Evolutionary conservation across 1,139 yeast species (phyloP), one percentile per base, ranked within the genome.

Genomic region (Komagataea norvegica): DNA sequence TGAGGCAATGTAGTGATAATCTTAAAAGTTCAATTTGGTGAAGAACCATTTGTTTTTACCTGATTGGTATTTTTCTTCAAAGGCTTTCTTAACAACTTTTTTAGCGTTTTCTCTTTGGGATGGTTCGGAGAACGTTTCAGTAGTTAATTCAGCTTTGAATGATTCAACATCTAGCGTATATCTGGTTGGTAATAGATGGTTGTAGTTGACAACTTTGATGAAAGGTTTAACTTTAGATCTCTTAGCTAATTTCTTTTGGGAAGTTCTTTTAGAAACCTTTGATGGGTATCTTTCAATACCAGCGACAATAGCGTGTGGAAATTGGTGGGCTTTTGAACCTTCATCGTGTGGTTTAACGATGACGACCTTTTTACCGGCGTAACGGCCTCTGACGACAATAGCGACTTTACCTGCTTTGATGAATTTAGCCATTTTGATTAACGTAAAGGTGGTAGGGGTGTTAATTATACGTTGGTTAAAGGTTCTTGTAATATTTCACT

Each of bases 41-140:
- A 91, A 91, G 82, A 91, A 91, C 98, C 98, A 91, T 76, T 88
- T 89, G 89, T 89, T 89, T 86, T 89, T 88, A 72, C 98, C 98
- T 67, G 96, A 89, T 77, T 88, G 94, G 81, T 91, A 95, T 83
- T 89, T 88, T 77, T 91, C 96, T 78, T 91, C 98, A 67, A 91
- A 91, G 67, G 95, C 96, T 81, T 88, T 85, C 87, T 88, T 91
- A 72, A 93, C 88, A 68, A 83, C 89, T 81, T 91, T 91, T 86
- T 89, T 93, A 68, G 98, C 97, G 70, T 89, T 96, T 74, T 83
- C 95, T 72, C 95, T 86, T 77, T 89, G 96, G 56, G 97, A 78
- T 74, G 97, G 96, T 79, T 93, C 97, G 67, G 79, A 80, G 70
- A 93, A 85, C 63, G 97, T 79, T 70, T 89, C 97, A 59, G 93